These are phyloP conservation scores for Penicillium brevicompactum DNA, from an alignment of 2,329 filamentous ascomycete genomes.

Conservation along the genomic window DNA sequence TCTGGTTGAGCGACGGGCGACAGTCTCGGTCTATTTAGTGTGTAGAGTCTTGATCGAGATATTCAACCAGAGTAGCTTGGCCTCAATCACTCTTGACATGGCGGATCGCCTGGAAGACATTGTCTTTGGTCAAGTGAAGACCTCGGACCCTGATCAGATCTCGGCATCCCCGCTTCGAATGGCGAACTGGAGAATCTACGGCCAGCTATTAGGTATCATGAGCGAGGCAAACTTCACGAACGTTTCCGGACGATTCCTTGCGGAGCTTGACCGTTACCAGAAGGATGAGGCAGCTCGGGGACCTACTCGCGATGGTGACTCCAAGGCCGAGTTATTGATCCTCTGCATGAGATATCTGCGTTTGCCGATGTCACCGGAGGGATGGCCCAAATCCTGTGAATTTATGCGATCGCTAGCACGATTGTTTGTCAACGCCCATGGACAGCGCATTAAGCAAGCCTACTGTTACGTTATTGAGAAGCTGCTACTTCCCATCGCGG, in stretches of 20 bases:
- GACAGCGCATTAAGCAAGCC: constrained; percentile 85
- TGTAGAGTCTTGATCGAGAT: constrained; percentile 94
- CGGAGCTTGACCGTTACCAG: constrained; percentile 76
- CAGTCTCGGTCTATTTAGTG: constrained; percentile 92
- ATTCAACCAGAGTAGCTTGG: constrained; percentile 82
- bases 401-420: constrained; percentile 81
- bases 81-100: constrained; percentile 84
- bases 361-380: constrained; percentile 71
- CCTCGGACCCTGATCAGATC: constrained; percentile 78
- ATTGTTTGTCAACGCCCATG: constrained; percentile 82
- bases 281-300: constrained; percentile 63
- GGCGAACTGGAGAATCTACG: constrained; percentile 95
- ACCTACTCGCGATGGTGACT: constrained; percentile 65
- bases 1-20: constrained; percentile 84
- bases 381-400: constrained; percentile 85
- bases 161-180: constrained; percentile 73
- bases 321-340: constrained; percentile 82
- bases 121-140: constrained; percentile 93
- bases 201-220: constrained; percentile 92
- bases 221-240: constrained; percentile 87
- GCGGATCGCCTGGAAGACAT: constrained; percentile 92
- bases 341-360: constrained; percentile 89
- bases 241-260: constrained; percentile 79
- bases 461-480: constrained; percentile 92
- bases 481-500: constrained; percentile 82